Evolutionary conservation across 176 grass and related monocot genomes (phyloP), one percentile per base, ranked within the genome.

Genomic region (Lolium perenne): DNA sequence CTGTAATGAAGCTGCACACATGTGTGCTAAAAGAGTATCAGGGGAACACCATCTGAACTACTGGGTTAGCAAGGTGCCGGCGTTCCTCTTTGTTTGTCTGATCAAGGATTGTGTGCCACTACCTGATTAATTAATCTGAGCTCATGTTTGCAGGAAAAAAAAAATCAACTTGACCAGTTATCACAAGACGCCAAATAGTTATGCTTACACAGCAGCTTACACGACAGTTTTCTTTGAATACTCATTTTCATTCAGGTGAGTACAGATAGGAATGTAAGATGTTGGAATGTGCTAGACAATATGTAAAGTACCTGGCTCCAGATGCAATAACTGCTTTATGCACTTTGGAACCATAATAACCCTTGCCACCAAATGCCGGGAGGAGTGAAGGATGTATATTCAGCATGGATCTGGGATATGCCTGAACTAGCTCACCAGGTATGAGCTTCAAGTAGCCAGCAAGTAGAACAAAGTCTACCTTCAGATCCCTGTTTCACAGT

Each of bases 351-450:
- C 94, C 97, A 88, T 95, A 94, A 83, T 88, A 99, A 23, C 97
- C 92, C 77, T 93, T 92, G 48, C 97, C 97, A 70, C 97, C 92
- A 83, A 96, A 99, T 83, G 97, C 97, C 0, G 94, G 97, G 62
- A 96, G 97, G 35, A 96, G 97, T 18, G 97, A 99, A 86, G 97
- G 97, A 69, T 99, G 97, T 70, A 99, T 96, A 72, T 99, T 99
- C 71, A 99, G 72, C 77, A 99, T 94, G 18, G 90, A 92, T 77
- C 77, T 99, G 76, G 88, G 93, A 84, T 84, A 91, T 10, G 78
- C 63, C 80, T 62, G 82, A 76, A 96, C 69, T 80, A 99, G 79
- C 71, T 94, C 94, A 71, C 89, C 53, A 11, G 94, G 97, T 92
- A 99, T 91, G 54, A 96, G 86, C n/a, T 99, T 99, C 88, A 99